Conservation (phyloP, 2,329 filamentous ascomycete genomes). For the Rachicladosporium sp. region DNA sequence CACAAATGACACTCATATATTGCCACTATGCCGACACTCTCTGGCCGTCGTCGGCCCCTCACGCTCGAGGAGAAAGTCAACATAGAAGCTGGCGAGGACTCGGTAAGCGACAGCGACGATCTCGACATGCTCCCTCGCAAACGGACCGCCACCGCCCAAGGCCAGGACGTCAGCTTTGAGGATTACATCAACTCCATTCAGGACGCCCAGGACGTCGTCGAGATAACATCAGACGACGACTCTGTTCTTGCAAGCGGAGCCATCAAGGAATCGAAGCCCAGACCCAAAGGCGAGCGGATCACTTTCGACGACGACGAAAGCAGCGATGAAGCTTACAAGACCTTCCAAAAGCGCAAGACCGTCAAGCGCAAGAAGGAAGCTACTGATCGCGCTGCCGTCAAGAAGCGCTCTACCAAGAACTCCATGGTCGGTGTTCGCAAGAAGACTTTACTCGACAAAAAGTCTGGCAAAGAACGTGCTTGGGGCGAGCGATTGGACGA, state of each 20-base stretch:
- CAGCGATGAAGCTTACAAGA: slow-evolving; percentile 44
- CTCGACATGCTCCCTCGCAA: slow-evolving; percentile 6
- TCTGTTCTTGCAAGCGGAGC: neutral
- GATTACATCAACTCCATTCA: slow-evolving; percentile 10
- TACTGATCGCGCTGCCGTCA: slow-evolving; percentile 35
- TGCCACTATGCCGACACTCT: neutral
- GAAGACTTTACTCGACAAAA: slow-evolving; percentile 6
- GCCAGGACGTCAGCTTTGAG: slow-evolving; percentile 9
- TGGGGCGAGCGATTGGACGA: slow-evolving; percentile 31
- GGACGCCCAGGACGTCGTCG: slow-evolving; percentile 1
- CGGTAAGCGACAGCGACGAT: slow-evolving; percentile 7
- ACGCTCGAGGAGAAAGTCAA: slow-evolving; percentile 9
- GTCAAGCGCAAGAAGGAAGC: slow-evolving; percentile 41
- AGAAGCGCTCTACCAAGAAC: slow-evolving; percentile 29
- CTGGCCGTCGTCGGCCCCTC: slow-evolving; percentile 1
- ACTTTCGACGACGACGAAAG: slow-evolving; percentile 40
- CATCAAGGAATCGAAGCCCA: slow-evolving; percentile 3
- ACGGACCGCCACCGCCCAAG: neutral
- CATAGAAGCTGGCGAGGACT: slow-evolving; percentile 10
- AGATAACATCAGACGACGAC: slow-evolving; percentile 10
- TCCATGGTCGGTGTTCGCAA: slow-evolving; percentile 26
- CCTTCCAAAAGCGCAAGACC: slow-evolving; percentile 50
- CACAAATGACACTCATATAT: neutral
- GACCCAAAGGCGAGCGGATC: slow-evolving; percentile 10
- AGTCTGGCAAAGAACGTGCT: slow-evolving; percentile 8